phyloP scores from a whole-genome alignment of 305 asterid species.

The Salvia sclarea region DNA sequence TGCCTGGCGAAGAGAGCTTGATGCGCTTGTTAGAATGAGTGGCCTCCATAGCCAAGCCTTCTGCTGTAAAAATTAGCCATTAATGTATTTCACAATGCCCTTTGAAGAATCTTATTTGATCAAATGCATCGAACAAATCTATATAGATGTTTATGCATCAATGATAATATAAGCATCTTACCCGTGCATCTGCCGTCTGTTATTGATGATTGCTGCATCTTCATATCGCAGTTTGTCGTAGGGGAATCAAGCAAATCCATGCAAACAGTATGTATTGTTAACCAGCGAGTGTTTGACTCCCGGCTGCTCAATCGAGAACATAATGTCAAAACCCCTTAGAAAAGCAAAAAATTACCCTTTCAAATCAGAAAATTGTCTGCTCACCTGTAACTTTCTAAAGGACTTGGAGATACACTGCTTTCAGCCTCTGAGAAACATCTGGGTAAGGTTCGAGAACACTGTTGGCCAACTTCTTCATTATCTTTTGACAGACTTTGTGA shows the following conservation, averaged over 20 bases:
- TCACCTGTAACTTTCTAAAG: slow-evolving; percentile 43
- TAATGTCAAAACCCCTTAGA: slow-evolving; percentile 7
- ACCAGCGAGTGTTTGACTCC: slow-evolving; percentile 50
- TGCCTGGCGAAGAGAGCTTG: slow-evolving; percentile 35
- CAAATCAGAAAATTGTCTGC: slow-evolving; percentile 12
- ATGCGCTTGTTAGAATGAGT: slow-evolving; percentile 37
- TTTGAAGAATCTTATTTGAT: neutral
- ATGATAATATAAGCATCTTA: slow-evolving; percentile 19
- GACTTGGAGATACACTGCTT: slow-evolving; percentile 41
- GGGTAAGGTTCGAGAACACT: slow-evolving; percentile 35
- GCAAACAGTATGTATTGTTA: slow-evolving; percentile 61
- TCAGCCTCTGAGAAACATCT: slow-evolving; percentile 37
- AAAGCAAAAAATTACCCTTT: slow-evolving; percentile 5
- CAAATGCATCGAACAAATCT: slow-evolving; percentile 3
- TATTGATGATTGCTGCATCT: slow-evolving; percentile 33
- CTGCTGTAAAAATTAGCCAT: slow-evolving; percentile 32
- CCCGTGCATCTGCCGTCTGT: slow-evolving; percentile 34
- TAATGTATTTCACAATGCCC: neutral
- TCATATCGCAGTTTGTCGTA: slow-evolving; percentile 35
- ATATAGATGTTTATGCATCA: no score
- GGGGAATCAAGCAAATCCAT: slow-evolving; percentile 54
- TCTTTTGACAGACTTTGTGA: slow-evolving; percentile 33
- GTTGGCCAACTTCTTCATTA: slow-evolving; percentile 28
- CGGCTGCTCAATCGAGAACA: slow-evolving; percentile 33
- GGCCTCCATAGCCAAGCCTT: slow-evolving; percentile 33